Percentiles rank a stretch among this genome's conserved stretches.
These are phyloP conservation scores for Venturia nashicola DNA, from an alignment of 2,329 filamentous ascomycete genomes.

Conservation along the genomic window DNA sequence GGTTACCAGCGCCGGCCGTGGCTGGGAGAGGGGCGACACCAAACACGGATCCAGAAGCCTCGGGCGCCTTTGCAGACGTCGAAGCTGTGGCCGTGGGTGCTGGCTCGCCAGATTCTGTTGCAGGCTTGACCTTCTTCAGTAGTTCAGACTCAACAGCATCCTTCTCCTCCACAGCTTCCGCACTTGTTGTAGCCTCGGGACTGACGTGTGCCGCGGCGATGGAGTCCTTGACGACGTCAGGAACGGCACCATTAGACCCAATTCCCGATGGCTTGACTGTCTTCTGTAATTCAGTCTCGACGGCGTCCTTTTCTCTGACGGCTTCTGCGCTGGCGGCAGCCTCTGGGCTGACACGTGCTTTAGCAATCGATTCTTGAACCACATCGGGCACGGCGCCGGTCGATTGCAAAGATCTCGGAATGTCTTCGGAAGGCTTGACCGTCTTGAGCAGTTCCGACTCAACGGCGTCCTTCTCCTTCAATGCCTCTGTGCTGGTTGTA, in stretches of 20 bases:
- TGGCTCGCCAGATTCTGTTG: slow-evolving; percentile 30
- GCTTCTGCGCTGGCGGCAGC: neutral
- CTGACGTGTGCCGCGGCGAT: slow-evolving; percentile 39
- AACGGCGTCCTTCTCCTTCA: slow-evolving; percentile 57
- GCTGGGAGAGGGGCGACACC: slow-evolving; percentile 47
- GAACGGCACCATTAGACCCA: slow-evolving; percentile 13
- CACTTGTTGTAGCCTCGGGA: slow-evolving; percentile 60
- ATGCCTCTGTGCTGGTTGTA: slow-evolving; percentile 15
- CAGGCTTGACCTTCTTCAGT: slow-evolving; percentile 41
- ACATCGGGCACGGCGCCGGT: slow-evolving; percentile 19
- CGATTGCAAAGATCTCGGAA: slow-evolving; percentile 12
- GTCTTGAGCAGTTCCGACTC: slow-evolving; percentile 63
- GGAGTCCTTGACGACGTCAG: slow-evolving; percentile 33
- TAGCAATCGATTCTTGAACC: slow-evolving; percentile 18
- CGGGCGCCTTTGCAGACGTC: slow-evolving; percentile 22
- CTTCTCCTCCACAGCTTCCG: slow-evolving; percentile 62
- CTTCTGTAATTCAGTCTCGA: slow-evolving; percentile 19
- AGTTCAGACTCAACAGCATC: slow-evolving; percentile 62
- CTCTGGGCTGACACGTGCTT: slow-evolving; percentile 16
- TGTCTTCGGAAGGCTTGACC: slow-evolving; percentile 22
- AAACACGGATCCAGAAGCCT: slow-evolving; percentile 23
- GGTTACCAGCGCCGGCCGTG: slow-evolving; percentile 56
- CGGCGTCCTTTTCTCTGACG: slow-evolving; percentile 6
- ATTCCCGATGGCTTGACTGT: neutral
- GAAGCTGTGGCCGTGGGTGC: slow-evolving; percentile 29